A percentile compares a stretch with the other conserved stretches of the same genome.
phyloP scores from a whole-genome alignment of 331 rosid genomes.

The Rhamnella rubrinervis region DNA sequence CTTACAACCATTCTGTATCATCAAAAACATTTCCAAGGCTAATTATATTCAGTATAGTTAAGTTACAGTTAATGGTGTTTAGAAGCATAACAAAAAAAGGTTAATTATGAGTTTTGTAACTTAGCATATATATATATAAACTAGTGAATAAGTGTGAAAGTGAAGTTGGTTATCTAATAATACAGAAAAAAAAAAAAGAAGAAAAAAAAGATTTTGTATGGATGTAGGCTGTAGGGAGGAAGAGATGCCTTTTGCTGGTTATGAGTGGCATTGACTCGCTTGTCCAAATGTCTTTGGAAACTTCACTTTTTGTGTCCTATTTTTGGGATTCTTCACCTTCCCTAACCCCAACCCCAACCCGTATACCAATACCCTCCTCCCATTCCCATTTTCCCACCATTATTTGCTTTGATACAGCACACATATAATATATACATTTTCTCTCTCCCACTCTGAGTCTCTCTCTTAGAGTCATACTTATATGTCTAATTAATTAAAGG shows the following conservation, averaged over 20 bases:
- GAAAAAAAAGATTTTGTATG: too few relatives aligned
- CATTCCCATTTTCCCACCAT: slow-evolving; percentile 6
- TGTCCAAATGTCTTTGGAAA: slow-evolving; percentile 79
- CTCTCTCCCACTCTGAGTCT: neutral
- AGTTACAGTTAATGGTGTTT: too few relatives aligned
- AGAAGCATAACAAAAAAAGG: too few relatives aligned
- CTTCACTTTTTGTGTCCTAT: slow-evolving; percentile 50
- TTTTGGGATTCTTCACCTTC: slow-evolving; percentile 40
- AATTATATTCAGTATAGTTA: too few relatives aligned
- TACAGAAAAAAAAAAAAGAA: too few relatives aligned
- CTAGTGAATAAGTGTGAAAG: too few relatives aligned
- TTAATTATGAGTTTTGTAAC: too few relatives aligned
- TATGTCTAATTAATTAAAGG: slow-evolving; percentile 8
- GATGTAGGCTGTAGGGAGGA: slow-evolving; percentile 12
- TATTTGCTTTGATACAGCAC: neutral
- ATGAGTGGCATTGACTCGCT: slow-evolving; percentile 84
- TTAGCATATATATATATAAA: too few relatives aligned
- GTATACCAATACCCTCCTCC: neutral
- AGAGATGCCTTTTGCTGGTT: slow-evolving; percentile 47
- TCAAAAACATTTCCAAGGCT: too few relatives aligned
- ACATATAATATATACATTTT: neutral
- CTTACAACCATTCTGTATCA: too few relatives aligned
- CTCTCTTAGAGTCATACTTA: neutral
- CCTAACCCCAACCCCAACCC: slow-evolving; percentile 32
- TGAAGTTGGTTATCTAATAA: too few relatives aligned